Percentiles rank a stretch among this genome's conserved stretches.
Conservation (phyloP, 2,329 filamentous ascomycete genomes). For the Colletotrichum tofieldiae region DNA sequence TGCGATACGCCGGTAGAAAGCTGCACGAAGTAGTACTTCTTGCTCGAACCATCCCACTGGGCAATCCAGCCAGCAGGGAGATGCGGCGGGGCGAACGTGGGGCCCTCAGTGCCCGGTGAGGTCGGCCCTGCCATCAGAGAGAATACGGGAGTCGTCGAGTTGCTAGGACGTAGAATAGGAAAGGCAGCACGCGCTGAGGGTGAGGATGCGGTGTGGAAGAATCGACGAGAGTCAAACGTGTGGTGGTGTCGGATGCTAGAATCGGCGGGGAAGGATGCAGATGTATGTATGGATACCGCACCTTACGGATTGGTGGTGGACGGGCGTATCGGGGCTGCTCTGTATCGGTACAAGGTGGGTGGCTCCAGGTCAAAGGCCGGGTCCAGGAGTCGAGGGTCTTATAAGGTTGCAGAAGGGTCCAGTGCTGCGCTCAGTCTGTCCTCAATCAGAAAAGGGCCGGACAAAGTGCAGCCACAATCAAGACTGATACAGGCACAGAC, state of each 20-base stretch:
- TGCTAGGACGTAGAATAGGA: background rate
- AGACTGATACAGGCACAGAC: conserved; percentile 19
- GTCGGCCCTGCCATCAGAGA: conserved; percentile 69
- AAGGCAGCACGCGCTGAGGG: background rate
- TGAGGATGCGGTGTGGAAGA: conserved; percentile 9
- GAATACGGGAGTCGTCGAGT: conserved; percentile 9
- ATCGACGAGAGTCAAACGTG: conserved; percentile 22
- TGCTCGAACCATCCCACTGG: conserved; percentile 76
- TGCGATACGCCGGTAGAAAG: conserved; percentile 80
- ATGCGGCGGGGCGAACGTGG: conserved; percentile 72
- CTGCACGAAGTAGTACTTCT: conserved; percentile 81
- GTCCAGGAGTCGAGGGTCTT: conserved; percentile 15
- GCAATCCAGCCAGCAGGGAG: conserved; percentile 79
- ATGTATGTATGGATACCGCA: conserved; percentile 27
- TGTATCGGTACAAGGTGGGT: conserved; percentile 13
- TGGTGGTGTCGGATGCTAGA: conserved; percentile 14
- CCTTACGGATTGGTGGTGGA: conserved; percentile 9
- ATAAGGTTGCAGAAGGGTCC: conserved; percentile 21
- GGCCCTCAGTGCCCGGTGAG: conserved; percentile 72
- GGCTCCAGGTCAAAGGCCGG: conserved; percentile 8
- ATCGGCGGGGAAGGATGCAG: conserved; percentile 18
- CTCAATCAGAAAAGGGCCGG: conserved; percentile 2
- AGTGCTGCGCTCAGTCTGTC: conserved; percentile 19
- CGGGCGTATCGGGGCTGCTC: conserved; percentile 16
- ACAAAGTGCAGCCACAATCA: conserved; percentile 13